These are phyloP conservation scores for Polyplosphaeria fusca DNA, from an alignment of 495 filamentous ascomycete genomes.

Conservation along the genomic window DNA sequence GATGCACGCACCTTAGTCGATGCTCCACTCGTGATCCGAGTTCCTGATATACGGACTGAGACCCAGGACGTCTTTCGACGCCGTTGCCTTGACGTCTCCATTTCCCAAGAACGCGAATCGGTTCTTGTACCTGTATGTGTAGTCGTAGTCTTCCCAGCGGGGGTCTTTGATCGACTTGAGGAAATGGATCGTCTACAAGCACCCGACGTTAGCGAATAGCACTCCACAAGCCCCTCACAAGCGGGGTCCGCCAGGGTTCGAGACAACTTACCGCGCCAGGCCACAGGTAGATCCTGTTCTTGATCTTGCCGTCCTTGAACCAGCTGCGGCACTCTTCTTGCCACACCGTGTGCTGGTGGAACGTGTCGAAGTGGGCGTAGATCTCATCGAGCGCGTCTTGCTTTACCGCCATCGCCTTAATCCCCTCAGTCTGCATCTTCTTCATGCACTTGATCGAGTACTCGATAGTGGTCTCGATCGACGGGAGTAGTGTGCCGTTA, in stretches of 20 bases:
- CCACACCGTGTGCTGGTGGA: constrained; percentile 38
- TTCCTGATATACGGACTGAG: constrained; percentile 43
- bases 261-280: constrained; percentile 38
- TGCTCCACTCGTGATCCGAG: constrained; percentile 33
- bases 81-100: constrained; percentile 43
- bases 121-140: constrained; percentile 42
- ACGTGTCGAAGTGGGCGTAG: constrained; percentile 40
- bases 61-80: constrained; percentile 37
- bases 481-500: constrained; percentile 38
- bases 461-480: constrained; percentile 37
- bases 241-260: constrained; percentile 6
- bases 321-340: constrained; percentile 42
- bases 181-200: constrained; percentile 40
- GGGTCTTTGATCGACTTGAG: constrained; percentile 42
- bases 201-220: no score
- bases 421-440: constrained; percentile 41
- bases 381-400: constrained; percentile 40
- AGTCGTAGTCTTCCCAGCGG: constrained; percentile 42
- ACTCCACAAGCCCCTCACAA: constrained; percentile 1
- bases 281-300: constrained; percentile 45
- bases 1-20: no score
- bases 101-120: constrained; percentile 44
- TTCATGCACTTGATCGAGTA: constrained; percentile 39
- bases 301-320: constrained; percentile 45
- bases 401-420: constrained; percentile 38